Evolutionary conservation across 495 filamentous ascomycete genomes (phyloP).

Genomic region (Chaetomium fimeti): DNA sequence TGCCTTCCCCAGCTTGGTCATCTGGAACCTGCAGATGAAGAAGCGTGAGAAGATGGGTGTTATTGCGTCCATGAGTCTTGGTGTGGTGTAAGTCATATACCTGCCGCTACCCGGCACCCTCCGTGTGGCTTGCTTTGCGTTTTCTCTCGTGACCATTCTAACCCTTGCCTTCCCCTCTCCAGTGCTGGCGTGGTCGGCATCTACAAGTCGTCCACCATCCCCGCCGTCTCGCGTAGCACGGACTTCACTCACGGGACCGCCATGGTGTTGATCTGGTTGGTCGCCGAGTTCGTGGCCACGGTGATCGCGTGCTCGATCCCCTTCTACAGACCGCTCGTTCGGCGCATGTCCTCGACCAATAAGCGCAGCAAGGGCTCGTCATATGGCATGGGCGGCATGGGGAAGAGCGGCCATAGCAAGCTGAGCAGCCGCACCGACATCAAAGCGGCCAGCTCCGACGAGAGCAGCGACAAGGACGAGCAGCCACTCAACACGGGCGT

Average conservation of each 20-base stretch:
- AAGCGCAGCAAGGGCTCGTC: not conserved
- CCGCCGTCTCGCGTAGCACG: not conserved
- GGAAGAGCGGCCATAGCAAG: constrained; percentile 1
- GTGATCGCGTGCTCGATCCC: constrained; percentile 5
- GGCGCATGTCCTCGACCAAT: not conserved
- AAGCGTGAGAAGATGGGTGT: constrained; percentile 3
- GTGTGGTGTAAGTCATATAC: constrained; percentile 3
- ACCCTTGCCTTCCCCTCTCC: not conserved
- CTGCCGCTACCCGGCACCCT: no score
- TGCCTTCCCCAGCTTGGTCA: constrained; percentile 3
- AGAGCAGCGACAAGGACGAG: constrained; percentile 1
- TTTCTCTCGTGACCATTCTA: not conserved
- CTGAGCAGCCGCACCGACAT: not conserved
- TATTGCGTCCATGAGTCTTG: not conserved
- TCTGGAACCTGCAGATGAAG: constrained; percentile 3
- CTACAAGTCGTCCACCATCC: constrained; percentile 2
- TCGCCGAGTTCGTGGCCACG: not conserved
- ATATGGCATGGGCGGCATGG: not conserved
- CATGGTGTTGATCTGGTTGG: constrained; percentile 1
- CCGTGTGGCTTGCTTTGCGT: not conserved
- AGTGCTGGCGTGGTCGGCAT: not conserved
- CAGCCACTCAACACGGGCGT: not conserved
- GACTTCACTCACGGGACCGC: not conserved
- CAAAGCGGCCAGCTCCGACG: not conserved
- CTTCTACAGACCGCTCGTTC: not conserved